Evolutionary conservation across 176 grass and related monocot genomes (phyloP).

Genomic region (Aegilops umbellulata): DNA sequence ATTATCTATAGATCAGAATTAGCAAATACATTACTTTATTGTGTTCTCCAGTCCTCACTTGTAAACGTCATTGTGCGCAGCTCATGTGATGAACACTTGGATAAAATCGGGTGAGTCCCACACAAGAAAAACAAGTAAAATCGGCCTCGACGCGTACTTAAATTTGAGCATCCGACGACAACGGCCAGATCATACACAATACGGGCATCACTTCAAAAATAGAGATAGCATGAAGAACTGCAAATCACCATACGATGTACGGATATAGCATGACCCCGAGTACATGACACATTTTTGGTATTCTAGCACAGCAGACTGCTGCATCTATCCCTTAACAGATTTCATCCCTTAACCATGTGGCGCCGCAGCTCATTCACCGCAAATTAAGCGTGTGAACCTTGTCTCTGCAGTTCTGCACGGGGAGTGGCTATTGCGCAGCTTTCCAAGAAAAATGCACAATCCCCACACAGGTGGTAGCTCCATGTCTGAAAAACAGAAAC

Average conservation of each 20-base stretch:
- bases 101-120: no score
- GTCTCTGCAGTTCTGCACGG: background rate
- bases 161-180: no score
- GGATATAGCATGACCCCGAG: background rate
- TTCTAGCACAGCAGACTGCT: background rate
- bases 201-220: background rate
- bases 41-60: no score
- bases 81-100: no score
- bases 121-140: no score
- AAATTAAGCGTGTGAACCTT: background rate
- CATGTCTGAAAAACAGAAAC: conserved; percentile 17
- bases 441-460: background rate
- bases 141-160: no score
- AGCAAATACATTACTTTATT: no score
- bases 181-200: background rate
- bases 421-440: background rate
- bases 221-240: background rate
- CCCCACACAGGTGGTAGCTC: background rate
- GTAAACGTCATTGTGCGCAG: no score
- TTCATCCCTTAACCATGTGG: background rate
- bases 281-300: background rate
- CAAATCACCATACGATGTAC: background rate
- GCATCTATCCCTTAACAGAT: background rate
- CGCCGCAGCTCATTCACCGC: background rate
- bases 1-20: no score